These are phyloP conservation scores for Angomonas ambiguus DNA, from an alignment of 208 protist species.

Conservation along the genomic window DNA sequence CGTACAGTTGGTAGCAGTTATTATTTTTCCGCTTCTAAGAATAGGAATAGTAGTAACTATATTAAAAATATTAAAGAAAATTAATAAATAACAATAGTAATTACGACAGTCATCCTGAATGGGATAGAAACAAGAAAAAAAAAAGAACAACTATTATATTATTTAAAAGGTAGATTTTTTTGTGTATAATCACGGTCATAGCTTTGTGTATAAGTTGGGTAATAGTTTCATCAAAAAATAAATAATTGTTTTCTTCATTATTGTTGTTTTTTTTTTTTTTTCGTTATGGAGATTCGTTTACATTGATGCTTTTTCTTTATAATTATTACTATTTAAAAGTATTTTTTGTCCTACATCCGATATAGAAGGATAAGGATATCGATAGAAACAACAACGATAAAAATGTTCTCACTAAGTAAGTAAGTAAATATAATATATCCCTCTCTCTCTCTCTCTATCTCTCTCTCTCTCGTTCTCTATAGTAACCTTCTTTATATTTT, in stretches of 20 bases:
- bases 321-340: constrained; percentile 2
- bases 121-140: constrained; percentile 11
- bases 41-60: too few relatives aligned
- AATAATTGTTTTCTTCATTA: constrained; percentile 3
- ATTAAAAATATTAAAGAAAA: too few relatives aligned
- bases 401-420: too few relatives aligned
- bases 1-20: too few relatives aligned
- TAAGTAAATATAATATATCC: constrained; percentile 14
- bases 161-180: not conserved
- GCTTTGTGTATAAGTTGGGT: too few relatives aligned
- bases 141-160: not conserved
- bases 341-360: constrained; percentile 19
- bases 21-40: too few relatives aligned
- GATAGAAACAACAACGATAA: too few relatives aligned
- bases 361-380: too few relatives aligned
- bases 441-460: constrained; percentile 1
- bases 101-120: too few relatives aligned
- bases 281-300: not conserved
- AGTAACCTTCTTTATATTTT: not conserved
- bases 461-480: not conserved
- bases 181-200: too few relatives aligned
- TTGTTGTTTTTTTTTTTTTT: constrained; percentile 20
- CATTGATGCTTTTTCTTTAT: not conserved
- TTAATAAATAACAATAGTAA: too few relatives aligned
- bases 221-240: not conserved